phyloP scores from a whole-genome alignment of 1,284 basidiomycete genomes.

The Laetiporus sulphureus region DNA sequence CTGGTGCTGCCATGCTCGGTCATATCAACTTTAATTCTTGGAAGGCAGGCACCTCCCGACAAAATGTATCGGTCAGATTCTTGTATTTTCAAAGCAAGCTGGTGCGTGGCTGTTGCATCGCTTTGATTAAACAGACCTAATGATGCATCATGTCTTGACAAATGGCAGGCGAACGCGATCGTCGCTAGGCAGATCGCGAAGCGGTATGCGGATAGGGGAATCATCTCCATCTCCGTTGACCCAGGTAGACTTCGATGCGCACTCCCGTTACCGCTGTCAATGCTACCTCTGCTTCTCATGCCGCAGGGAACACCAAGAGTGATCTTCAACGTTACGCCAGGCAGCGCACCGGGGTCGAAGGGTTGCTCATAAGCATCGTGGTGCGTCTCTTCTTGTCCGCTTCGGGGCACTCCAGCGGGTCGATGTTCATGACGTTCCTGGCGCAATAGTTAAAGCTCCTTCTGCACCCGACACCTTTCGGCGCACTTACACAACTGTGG shows the following conservation, averaged over 20 bases:
- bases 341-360: slow-evolving; percentile 3
- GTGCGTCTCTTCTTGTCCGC: too few relatives aligned
- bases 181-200: slow-evolving; percentile 41
- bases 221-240: slow-evolving; percentile 43
- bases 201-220: slow-evolving; percentile 41
- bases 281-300: not conserved
- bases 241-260: too few relatives aligned
- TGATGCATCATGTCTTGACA: not conserved
- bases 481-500: slow-evolving; percentile 20
- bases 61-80: slow-evolving; percentile 9
- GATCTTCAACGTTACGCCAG: slow-evolving; percentile 8
- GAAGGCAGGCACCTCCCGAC: slow-evolving; percentile 11
- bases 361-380: not conserved
- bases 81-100: slow-evolving; percentile 26
- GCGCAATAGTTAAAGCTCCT: slow-evolving; percentile 1
- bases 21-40: slow-evolving; percentile 14
- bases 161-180: slow-evolving; percentile 37
- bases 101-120: too few relatives aligned
- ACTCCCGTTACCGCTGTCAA: not conserved
- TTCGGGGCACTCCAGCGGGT: too few relatives aligned
- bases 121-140: not conserved
- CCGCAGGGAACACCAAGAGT: slow-evolving; percentile 11
- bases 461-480: slow-evolving; percentile 13
- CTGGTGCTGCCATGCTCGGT: slow-evolving; percentile 9
- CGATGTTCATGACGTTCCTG: too few relatives aligned